phyloP scores from a whole-genome alignment of 345 rosid genomes.

The Salix suchowensis region DNA sequence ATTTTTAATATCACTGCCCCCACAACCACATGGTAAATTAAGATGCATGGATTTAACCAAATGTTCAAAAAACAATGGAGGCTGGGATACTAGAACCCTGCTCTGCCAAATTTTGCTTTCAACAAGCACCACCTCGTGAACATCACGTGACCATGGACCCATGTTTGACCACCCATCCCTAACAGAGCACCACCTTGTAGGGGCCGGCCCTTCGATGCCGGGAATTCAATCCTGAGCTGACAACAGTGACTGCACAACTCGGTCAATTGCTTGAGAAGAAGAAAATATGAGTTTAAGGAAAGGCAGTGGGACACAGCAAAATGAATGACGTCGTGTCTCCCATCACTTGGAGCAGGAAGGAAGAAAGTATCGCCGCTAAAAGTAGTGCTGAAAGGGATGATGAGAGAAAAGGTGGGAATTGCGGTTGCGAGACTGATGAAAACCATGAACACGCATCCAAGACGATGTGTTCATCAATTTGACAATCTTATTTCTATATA shows the following conservation, averaged over 20 bases:
- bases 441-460: not conserved
- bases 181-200: conserved; percentile 37
- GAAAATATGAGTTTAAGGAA: not conserved
- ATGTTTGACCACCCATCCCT: conserved; percentile 29
- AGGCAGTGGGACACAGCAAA: not conserved
- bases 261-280: conserved; percentile 2
- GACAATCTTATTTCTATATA: too few relatives aligned
- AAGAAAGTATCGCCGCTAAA: conserved; percentile 6
- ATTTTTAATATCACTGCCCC: not conserved
- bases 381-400: not conserved
- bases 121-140: conserved; percentile 33
- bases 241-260: conserved; percentile 11
- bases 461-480: too few relatives aligned
- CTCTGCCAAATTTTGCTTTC: not conserved
- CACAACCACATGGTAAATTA: not conserved
- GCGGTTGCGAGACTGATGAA: conserved; percentile 13
- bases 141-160: conserved; percentile 50
- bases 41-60: not conserved
- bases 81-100: not conserved
- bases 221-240: conserved; percentile 20
- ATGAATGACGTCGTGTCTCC: not conserved
- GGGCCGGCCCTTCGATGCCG: conserved; percentile 47
- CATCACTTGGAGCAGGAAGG: not conserved
- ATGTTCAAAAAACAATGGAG: not conserved
- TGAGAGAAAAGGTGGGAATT: conserved; percentile 4